Conservation (phyloP, 1,139 yeast genomes). For the Suhomyces terraborum region DNA sequence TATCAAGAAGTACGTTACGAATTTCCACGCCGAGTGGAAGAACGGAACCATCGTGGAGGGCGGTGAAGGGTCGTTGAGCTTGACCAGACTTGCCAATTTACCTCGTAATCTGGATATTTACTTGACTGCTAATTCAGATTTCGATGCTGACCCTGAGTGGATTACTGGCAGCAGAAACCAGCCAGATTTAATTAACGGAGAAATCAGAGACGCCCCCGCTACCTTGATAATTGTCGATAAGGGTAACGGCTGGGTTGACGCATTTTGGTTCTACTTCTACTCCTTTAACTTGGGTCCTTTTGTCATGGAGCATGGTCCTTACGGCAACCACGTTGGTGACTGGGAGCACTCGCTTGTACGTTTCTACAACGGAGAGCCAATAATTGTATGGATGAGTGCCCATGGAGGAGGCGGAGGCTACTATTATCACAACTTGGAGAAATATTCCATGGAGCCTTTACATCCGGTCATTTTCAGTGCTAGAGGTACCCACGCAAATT, state of each 20-base stretch:
- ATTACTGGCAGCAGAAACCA: slow-evolving; percentile 68
- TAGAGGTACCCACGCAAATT: slow-evolving; percentile 95
- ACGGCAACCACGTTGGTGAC: slow-evolving; percentile 95
- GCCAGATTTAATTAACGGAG: slow-evolving; percentile 75
- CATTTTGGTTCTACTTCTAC: slow-evolving; percentile 95
- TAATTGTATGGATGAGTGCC: slow-evolving; percentile 97
- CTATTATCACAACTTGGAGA: slow-evolving; percentile 72
- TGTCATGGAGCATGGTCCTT: slow-evolving; percentile 97
- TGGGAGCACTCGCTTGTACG: slow-evolving; percentile 96
- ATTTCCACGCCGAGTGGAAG: slow-evolving; percentile 53
- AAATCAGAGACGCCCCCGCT: slow-evolving; percentile 76
- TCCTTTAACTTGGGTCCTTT: slow-evolving; percentile 94
- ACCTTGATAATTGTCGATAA: slow-evolving; percentile 82
- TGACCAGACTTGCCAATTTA: slow-evolving; percentile 41
- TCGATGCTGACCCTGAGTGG: slow-evolving; percentile 80
- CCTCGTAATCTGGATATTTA: slow-evolving; percentile 33
- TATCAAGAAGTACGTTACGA: slow-evolving; percentile 63
- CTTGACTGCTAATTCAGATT: slow-evolving; percentile 70
- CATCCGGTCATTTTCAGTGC: slow-evolving; percentile 86
- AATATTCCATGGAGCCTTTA: slow-evolving; percentile 48
- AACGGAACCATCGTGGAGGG: slow-evolving; percentile 52
- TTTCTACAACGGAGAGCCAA: slow-evolving; percentile 77
- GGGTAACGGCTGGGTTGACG: slow-evolving; percentile 91
- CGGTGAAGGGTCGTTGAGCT: slow-evolving; percentile 36
- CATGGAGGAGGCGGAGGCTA: slow-evolving; percentile 98